A percentile compares a stretch with the other conserved stretches of the same genome.
Conservation (phyloP, 2,329 filamentous ascomycete species). For the Stemphylium lycopersici region DNA sequence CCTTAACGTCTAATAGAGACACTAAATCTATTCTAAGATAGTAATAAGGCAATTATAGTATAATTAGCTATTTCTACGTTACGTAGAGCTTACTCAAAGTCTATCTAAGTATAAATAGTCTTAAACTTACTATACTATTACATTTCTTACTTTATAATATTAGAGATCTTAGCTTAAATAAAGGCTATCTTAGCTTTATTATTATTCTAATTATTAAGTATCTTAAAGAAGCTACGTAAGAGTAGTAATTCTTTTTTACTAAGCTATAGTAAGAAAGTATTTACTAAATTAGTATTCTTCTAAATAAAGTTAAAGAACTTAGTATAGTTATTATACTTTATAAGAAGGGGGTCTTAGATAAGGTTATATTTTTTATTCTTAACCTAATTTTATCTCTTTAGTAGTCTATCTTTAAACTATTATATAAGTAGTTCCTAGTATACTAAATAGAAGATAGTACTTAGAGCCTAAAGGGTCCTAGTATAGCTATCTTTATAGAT, state of each 20-base stretch:
- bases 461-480: neutral
- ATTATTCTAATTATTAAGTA: too few species aligned
- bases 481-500: neutral
- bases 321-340: neutral
- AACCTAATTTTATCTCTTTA: too few species aligned
- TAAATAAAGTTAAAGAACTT: neutral
- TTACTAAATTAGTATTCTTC: neutral
- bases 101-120: neutral
- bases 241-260: neutral
- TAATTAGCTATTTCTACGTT: too few species aligned
- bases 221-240: neutral
- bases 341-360: neutral
- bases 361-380: neutral
- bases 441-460: neutral
- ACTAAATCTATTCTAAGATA: too few species aligned
- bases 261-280: neutral
- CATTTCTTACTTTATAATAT: neutral
- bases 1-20: too few species aligned
- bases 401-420: too few species aligned
- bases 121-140: neutral
- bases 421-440: too few species aligned
- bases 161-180: neutral
- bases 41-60: too few species aligned
- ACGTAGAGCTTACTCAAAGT: too few species aligned
- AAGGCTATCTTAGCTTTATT: neutral